Conservation (phyloP, 169 alveolate species). For the Cryptosporidium parvum region DNA sequence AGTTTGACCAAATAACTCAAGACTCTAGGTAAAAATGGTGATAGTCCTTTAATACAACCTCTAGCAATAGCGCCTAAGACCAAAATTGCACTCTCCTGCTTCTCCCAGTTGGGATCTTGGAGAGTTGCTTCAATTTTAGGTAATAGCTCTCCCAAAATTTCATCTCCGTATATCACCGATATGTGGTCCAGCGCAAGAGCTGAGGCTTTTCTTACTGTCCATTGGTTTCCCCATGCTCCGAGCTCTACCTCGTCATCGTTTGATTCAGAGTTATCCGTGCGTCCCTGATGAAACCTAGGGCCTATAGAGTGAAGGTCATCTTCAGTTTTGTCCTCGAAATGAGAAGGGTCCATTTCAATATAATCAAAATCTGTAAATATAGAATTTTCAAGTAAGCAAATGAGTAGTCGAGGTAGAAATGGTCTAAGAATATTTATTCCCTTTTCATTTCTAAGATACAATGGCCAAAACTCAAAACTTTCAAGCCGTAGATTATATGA, state of each 20-base stretch:
- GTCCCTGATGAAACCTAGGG: conserved; percentile 84
- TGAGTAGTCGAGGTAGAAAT: conserved; percentile 64
- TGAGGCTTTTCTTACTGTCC: conserved; percentile 92
- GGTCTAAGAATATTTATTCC: conserved; percentile 32
- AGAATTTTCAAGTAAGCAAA: conserved; percentile 82
- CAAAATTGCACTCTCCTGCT: conserved; percentile 89
- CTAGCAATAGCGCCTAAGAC: conserved; percentile 92
- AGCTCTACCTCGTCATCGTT: conserved; percentile 82
- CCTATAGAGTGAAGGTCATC: conserved; percentile 86
- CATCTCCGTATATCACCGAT: conserved; percentile 83
- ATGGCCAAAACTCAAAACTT: conserved; percentile 88
- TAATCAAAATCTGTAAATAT: conserved; percentile 88
- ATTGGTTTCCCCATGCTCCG: conserved; percentile 89
- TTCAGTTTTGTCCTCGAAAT: conserved; percentile 88
- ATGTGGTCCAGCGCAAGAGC: conserved; percentile 86
- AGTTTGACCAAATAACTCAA: conserved; percentile 83
- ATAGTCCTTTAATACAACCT: conserved; percentile 86
- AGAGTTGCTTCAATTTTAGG: conserved; percentile 86
- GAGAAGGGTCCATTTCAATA: conserved; percentile 89
- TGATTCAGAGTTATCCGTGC: conserved; percentile 77
- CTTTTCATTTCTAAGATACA: conserved; percentile 77
- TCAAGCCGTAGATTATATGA: conserved; percentile 84
- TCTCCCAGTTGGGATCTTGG: conserved; percentile 89
- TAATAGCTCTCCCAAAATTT: conserved; percentile 80
- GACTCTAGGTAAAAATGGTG: conserved; percentile 88